Conservation (phyloP, 495 filamentous ascomycete genomes). For the Hamigera avellanea region DNA sequence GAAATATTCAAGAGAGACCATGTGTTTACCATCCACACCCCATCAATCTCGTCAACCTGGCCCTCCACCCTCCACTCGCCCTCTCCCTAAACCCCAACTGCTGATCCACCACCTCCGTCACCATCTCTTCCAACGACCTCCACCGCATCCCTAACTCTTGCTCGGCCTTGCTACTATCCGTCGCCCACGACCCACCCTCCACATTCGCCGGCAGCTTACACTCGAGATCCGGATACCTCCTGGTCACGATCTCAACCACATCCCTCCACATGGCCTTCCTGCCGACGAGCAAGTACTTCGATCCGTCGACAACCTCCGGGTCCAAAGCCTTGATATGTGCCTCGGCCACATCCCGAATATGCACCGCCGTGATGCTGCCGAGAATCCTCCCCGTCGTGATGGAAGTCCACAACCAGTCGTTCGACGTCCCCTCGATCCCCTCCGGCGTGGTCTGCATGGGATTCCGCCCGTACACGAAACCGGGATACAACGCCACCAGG, state of each 20-base stretch:
- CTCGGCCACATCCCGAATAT: conserved; percentile 30
- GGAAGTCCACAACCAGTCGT: conserved; percentile 9
- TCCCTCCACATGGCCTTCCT: conserved; percentile 13
- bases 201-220: conserved; percentile 14
- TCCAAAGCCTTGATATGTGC: conserved; percentile 22
- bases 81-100: conserved; percentile 20
- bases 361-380: conserved; percentile 12
- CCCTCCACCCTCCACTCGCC: too few species aligned
- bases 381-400: conserved; percentile 9
- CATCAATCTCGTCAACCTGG: too few species aligned
- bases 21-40: too few species aligned
- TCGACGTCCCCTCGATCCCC: conserved; percentile 8
- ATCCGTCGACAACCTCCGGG: conserved; percentile 10
- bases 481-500: conserved; percentile 17
- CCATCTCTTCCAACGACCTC: conserved; percentile 18
- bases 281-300: conserved; percentile 18
- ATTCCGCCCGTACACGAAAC: conserved; percentile 21
- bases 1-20: too few species aligned
- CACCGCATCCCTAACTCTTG: conserved; percentile 23
- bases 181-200: conserved; percentile 27
- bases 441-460: conserved; percentile 15
- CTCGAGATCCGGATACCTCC: conserved; percentile 15
- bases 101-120: conserved; percentile 26
- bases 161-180: conserved; percentile 45
- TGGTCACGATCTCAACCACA: conserved; percentile 15